Evolutionary conservation across 2,329 filamentous ascomycete species (phyloP).

Genomic region (Ophiocordyceps camponoti-saundersi): DNA sequence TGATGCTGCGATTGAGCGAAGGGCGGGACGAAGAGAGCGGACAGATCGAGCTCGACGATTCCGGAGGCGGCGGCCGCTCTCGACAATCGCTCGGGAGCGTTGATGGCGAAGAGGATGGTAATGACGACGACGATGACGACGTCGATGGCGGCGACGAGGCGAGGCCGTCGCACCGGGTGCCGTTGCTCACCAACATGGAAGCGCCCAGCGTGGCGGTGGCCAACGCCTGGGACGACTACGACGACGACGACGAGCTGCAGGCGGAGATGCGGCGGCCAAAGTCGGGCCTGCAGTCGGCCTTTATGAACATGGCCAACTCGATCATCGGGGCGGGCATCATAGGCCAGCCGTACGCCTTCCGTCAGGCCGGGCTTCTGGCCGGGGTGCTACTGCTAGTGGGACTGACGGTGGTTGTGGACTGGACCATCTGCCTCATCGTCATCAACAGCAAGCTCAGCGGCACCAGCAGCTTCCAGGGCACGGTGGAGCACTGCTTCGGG

Average conservation of each 20-base stretch:
- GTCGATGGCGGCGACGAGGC: constrained; percentile 27
- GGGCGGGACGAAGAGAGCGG: not conserved
- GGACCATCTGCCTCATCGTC: constrained; percentile 94
- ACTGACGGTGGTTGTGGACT: constrained; percentile 78
- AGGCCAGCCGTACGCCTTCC: constrained; percentile 88
- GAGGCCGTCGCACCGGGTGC: constrained; percentile 38
- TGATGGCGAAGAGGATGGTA: constrained; percentile 36
- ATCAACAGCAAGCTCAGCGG: constrained; percentile 95
- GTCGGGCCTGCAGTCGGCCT: constrained; percentile 71
- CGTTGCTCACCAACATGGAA: constrained; percentile 68
- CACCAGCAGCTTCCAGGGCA: constrained; percentile 85
- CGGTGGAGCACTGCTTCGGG: constrained; percentile 90
- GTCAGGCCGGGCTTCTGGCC: constrained; percentile 71
- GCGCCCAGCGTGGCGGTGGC: constrained; percentile 60
- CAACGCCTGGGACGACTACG: constrained; percentile 26
- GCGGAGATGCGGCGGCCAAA: constrained; percentile 52
- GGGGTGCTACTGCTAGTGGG: constrained; percentile 62
- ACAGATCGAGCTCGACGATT: not conserved
- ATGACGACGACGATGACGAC: constrained; percentile 9
- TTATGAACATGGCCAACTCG: constrained; percentile 99
- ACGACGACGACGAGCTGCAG: constrained; percentile 24
- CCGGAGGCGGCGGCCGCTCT: no score
- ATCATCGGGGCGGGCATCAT: constrained; percentile 73
- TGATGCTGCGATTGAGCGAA: not conserved
- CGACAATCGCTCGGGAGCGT: not conserved